Base-by-base conservation (phyloP, 805 yeast species). In the Komagataella phaffii region DNA sequence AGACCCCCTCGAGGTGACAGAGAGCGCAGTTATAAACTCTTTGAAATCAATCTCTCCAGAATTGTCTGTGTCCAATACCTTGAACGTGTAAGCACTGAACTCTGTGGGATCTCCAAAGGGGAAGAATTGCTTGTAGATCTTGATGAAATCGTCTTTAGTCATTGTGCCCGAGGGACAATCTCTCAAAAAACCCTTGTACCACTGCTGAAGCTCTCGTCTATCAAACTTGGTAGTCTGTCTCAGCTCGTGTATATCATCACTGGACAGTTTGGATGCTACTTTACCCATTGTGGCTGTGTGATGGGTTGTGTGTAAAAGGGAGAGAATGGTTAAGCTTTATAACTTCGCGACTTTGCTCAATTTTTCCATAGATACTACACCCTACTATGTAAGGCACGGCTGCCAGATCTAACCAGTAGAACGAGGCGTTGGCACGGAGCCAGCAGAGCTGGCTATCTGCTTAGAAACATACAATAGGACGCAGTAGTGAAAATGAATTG, bases 71-170 rank as follows among this genome's bases (percentile, higher is more conserved):
- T 93, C 98, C 66, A 93, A 90, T 3, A 88, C 95, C 51, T 83
- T 80, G 68, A 93, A 93, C 14, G 95, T 83, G 58, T 83, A 85
- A 53, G 81, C 86, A 52, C 96, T 88, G 68, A 88, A 93, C 53
- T 88, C 91, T 3, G 85, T 79, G 1, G 99, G 96, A 61, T 91
- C 96, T 0, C 99, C 99, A 71, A 93, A 93, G 17, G 99, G 99
- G 73, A 93, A 93, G 66, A 91, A 93, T 62, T 93, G 98, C 64
- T 88, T 88, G 70, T 90, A 95, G 17, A 93, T 90, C 65, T 87
- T 88, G 57, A 85, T 81, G 65, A 93, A 88, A 62, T 93, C 98
- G 49, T 84, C 87, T 60, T 83, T 85, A 2, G 89, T 80, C 24
- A 93, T 72, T 63, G 84, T 90, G 1, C 98, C 98, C 40, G 80